Conservation (phyloP, 2,329 filamentous ascomycete species). For the Fusarium penzigii region DNA sequence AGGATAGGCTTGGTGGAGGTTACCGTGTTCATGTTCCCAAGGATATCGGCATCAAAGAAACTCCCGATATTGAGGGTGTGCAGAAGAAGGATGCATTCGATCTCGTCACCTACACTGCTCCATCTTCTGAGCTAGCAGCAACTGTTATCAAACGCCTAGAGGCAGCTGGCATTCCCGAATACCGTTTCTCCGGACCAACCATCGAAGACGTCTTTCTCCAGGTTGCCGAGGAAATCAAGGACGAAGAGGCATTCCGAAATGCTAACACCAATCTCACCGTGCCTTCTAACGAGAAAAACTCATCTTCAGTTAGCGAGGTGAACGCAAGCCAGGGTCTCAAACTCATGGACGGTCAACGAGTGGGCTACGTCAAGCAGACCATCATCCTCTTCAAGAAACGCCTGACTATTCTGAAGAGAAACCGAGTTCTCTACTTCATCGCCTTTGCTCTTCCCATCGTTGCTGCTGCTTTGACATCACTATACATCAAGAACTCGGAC, state of each 20-base stretch:
- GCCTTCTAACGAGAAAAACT: constrained; percentile 23
- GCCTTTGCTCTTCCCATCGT: constrained; percentile 78
- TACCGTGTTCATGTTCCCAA: constrained; percentile 79
- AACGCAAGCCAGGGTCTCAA: constrained; percentile 43
- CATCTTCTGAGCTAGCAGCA: constrained; percentile 70
- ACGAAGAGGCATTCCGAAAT: constrained; percentile 43
- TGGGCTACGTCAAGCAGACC: constrained; percentile 70
- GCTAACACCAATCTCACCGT: constrained; percentile 19
- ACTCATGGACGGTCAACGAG: constrained; percentile 67
- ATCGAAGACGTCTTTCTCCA: constrained; percentile 92
- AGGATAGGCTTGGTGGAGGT: constrained; percentile 77
- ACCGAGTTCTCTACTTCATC: constrained; percentile 73
- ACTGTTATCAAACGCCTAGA: constrained; percentile 71
- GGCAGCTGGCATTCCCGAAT: constrained; percentile 66
- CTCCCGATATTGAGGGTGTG: constrained; percentile 56
- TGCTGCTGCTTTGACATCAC: constrained; percentile 74
- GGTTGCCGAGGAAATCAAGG: constrained; percentile 75
- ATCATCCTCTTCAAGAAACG: constrained; percentile 78
- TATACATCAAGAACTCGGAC: constrained; percentile 66
- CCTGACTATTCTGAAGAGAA: constrained; percentile 73
- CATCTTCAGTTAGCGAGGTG: constrained; percentile 23
- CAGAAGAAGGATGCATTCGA: constrained; percentile 65
- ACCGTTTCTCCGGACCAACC: constrained; percentile 83
- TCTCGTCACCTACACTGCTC: constrained; percentile 70
- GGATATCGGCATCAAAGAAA: constrained; percentile 47